These are phyloP conservation scores for Pichia rugopelliculosa DNA, from an alignment of 805 yeast genomes.

Conservation along the genomic window DNA sequence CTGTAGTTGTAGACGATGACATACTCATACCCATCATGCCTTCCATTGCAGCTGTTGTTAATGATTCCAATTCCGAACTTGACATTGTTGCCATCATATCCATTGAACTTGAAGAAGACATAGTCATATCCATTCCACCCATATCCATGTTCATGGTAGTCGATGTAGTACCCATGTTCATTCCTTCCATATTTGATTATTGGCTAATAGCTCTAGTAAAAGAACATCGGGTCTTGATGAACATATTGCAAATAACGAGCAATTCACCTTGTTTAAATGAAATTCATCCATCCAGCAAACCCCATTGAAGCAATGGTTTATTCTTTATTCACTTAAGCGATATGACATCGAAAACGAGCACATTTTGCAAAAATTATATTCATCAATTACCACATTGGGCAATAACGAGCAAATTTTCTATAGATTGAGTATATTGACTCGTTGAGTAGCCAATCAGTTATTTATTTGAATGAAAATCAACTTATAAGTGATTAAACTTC, in stretches of 20 bases:
- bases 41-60: background rate
- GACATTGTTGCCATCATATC: background rate
- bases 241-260: no score
- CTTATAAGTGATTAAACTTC: no score
- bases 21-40: background rate
- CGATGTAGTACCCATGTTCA: background rate
- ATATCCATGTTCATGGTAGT: no score
- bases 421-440: no score
- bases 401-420: background rate
- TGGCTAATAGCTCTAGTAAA: no score
- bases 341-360: background rate
- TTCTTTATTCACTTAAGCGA: no score
- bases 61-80: background rate
- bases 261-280: background rate
- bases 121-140: conserved; percentile 5
- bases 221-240: no score
- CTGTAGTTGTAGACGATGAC: background rate
- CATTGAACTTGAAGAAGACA: no score
- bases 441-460: background rate
- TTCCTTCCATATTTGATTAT: no score
- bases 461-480: no score
- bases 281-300: background rate
- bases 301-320: no score
- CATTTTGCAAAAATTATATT: background rate
- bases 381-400: background rate